Base-by-base conservation (phyloP, 345 rosid species). In the Corymbia maculata region DNA sequence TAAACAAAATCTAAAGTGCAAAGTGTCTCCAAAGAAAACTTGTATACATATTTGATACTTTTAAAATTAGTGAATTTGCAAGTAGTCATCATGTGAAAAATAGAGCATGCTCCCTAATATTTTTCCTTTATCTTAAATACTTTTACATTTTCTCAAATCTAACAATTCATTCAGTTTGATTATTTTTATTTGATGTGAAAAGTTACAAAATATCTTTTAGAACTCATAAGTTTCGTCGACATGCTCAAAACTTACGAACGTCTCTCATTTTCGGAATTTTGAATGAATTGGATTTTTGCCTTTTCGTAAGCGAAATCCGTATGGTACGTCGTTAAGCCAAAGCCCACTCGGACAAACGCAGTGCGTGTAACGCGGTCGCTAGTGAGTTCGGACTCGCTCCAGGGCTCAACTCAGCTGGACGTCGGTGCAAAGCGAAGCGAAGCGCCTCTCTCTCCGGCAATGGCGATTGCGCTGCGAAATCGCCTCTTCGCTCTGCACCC, bases 401-500 rank as follows among this genome's bases (percentile, higher is more conserved):
- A 2, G 30, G n/a, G 45, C 79, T 85, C 10, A 3, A 13, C 88
- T 16, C 64, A 6, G 2, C 88, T 16, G 17, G 0, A 26, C 21
- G 52, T 86, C 14, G 28, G 26, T 52, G 68, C 85, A 52, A 17
- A 15, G 75, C 36, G 6, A 6, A 64, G 32, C 17, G 15, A 15
- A 13, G 53, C 5, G 22, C 61, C 42, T 59, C 82, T 11, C 49
- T 42, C 49, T 42, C 49, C 28, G 82, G 21, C 49, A 0, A 75
- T 88, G 89, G 89, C 87, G 45, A 19, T 87, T 8, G 45, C 52
- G 12, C 88, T 88, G 61, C 89, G 80, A 86, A 85, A 85, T 66
- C 90, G 91, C 64, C 68, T 91, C 24, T 86, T 87, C 30, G n/a
- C 80, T 70, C 86, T 89, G 68, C 88, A 9, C 36, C 79, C 61